Conservation (phyloP, 2,329 filamentous ascomycete genomes). For the Colletotrichum eleusines region DNA sequence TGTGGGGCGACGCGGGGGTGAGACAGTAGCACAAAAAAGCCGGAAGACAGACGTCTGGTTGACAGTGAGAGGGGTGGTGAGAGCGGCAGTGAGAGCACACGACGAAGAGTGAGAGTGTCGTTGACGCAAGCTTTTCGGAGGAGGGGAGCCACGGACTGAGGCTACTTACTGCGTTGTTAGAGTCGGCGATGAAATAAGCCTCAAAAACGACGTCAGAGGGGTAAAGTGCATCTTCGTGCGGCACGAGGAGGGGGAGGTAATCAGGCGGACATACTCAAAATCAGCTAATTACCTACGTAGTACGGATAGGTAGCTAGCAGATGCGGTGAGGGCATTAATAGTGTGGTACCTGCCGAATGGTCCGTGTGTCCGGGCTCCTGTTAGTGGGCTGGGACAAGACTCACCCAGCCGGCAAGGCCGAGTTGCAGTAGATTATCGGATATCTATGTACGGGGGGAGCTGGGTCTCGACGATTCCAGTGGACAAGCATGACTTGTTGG, state of each 20-base stretch:
- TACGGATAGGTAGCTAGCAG: background rate
- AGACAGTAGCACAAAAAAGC: background rate
- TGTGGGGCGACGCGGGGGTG: background rate
- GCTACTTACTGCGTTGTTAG: slow-evolving; percentile 10
- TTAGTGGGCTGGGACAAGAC: slow-evolving; percentile 26
- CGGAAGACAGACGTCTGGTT: background rate
- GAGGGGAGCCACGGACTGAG: slow-evolving; percentile 30
- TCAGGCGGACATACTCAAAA: slow-evolving; percentile 1
- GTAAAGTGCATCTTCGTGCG: slow-evolving; percentile 21
- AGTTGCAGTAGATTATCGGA: slow-evolving; percentile 10
- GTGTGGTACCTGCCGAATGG: slow-evolving; percentile 5
- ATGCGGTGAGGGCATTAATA: slow-evolving; percentile 22
- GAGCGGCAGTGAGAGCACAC: background rate
- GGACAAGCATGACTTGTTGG: slow-evolving; percentile 8
- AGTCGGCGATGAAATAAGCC: slow-evolving; percentile 33
- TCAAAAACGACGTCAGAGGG: slow-evolving; percentile 39
- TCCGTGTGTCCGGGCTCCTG: slow-evolving; percentile 35
- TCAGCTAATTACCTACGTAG: too few species aligned
- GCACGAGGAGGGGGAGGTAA: slow-evolving; percentile 7
- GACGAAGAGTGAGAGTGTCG: slow-evolving; percentile 11
- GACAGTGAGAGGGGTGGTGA: too few species aligned
- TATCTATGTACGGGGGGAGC: background rate
- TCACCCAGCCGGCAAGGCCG: slow-evolving; percentile 1
- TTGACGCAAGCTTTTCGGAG: slow-evolving; percentile 36
- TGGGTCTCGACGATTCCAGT: slow-evolving; percentile 1